phyloP scores from a whole-genome alignment of 257 asterid genomes.

The Solanum pennellii region DNA sequence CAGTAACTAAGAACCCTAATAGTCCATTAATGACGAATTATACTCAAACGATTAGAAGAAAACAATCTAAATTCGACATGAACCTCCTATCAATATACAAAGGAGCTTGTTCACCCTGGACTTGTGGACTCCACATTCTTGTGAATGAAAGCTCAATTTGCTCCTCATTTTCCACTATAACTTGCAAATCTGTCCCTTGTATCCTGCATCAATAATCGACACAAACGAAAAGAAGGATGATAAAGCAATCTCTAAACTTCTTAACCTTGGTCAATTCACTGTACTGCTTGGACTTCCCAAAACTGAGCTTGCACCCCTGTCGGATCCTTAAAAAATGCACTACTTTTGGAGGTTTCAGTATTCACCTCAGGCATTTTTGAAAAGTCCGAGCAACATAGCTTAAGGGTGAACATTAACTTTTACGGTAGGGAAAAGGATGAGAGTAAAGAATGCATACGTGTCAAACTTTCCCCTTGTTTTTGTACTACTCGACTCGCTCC shows the following conservation, averaged over 20 bases:
- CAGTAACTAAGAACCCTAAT: not conserved
- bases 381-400: not conserved
- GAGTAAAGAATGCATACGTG: slow-evolving; percentile 9
- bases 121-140: slow-evolving; percentile 53
- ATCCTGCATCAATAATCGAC: slow-evolving; percentile 13
- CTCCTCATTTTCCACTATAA: slow-evolving; percentile 37
- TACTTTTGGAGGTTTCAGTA: not conserved
- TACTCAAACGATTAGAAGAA: not conserved
- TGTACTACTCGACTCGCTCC: slow-evolving; percentile 44
- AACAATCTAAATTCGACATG: not conserved
- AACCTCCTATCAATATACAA: slow-evolving; percentile 63
- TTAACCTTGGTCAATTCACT: not conserved
- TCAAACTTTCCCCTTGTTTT: slow-evolving; percentile 43
- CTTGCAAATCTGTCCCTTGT: slow-evolving; percentile 20
- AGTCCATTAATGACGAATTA: not conserved
- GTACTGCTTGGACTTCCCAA: not conserved
- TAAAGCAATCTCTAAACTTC: not conserved
- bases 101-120: slow-evolving; percentile 56
- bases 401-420: not conserved
- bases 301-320: not conserved
- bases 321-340: not conserved
- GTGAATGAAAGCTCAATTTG: slow-evolving; percentile 45
- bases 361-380: not conserved
- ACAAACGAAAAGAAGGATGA: not conserved
- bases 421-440: not conserved